Percentiles rank a stretch among this genome's conserved stretches.
Evolutionary conservation across 306 rosid genomes (phyloP).

Genomic region (Arachis hypogaea): DNA sequence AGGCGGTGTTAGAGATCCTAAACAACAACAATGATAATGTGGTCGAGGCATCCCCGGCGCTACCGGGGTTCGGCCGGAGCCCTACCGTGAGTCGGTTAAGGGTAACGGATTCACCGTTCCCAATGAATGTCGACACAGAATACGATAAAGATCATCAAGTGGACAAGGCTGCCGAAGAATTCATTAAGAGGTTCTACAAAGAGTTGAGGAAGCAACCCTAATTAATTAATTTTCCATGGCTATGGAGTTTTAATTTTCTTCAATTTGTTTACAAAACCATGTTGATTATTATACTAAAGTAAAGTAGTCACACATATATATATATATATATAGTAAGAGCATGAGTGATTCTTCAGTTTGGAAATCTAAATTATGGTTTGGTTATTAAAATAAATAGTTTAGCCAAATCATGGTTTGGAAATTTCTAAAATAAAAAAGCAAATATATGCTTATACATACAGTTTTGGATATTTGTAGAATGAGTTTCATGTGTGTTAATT

Average conservation of each 20-base stretch:
- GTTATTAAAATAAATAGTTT: too few species aligned
- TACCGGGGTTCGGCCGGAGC: constrained; percentile 58
- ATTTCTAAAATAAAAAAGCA: neutral
- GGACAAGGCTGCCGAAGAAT: constrained; percentile 84
- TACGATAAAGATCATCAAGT: constrained; percentile 49
- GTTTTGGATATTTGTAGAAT: constrained; percentile 21
- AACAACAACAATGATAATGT: constrained; percentile 38
- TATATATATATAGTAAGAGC: neutral
- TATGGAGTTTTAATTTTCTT: neutral
- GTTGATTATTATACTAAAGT: neutral
- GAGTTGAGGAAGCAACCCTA: constrained; percentile 55
- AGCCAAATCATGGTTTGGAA: neutral
- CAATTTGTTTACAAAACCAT: neutral
- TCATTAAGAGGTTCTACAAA: constrained; percentile 76
- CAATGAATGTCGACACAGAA: constrained; percentile 52
- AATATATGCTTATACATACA: constrained; percentile 1
- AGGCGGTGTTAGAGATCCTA: constrained; percentile 59
- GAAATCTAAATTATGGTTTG: neutral
- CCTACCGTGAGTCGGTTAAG: constrained; percentile 74
- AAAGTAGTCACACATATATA: too few species aligned
- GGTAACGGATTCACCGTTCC: constrained; percentile 95
- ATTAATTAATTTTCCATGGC: neutral
- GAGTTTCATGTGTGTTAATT: constrained; percentile 11
- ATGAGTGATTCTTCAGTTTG: neutral
- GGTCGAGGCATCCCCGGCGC: constrained; percentile 56